Conservation (phyloP, 352 stramenopile species). For the Phytophthora pini region DNA sequence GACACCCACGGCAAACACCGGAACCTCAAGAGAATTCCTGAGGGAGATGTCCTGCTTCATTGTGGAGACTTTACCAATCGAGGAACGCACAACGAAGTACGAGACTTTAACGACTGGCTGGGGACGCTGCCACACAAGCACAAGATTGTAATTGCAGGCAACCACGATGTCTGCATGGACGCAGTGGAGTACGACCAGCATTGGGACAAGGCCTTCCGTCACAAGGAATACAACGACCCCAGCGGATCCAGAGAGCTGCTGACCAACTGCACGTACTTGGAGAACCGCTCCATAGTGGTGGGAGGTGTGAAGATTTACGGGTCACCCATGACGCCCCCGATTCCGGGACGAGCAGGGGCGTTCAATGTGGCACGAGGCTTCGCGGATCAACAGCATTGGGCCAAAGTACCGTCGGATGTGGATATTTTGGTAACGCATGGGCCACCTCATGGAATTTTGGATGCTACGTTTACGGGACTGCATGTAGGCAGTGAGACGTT, state of each 20-base stretch:
- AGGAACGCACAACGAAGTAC: constrained; percentile 72
- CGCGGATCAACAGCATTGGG: constrained; percentile 71
- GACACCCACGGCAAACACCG: constrained; percentile 83
- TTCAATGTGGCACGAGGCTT: constrained; percentile 78
- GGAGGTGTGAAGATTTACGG: constrained; percentile 80
- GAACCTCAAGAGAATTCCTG: constrained; percentile 58
- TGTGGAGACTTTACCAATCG: constrained; percentile 91
- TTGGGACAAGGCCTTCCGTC: constrained; percentile 67
- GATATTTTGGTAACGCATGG: constrained; percentile 92
- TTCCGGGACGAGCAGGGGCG: constrained; percentile 68
- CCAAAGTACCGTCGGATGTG: constrained; percentile 70
- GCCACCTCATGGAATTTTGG: constrained; percentile 86
- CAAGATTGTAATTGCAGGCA: constrained; percentile 85
- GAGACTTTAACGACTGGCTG: constrained; percentile 83
- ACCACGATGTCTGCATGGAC: constrained; percentile 86
- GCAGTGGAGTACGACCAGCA: constrained; percentile 66
- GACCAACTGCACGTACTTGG: constrained; percentile 78
- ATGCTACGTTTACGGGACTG: constrained; percentile 66
- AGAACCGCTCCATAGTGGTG: constrained; percentile 74
- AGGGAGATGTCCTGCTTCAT: constrained; percentile 89
- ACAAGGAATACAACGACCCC: constrained; percentile 74
- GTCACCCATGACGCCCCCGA: constrained; percentile 78
- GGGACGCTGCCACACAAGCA: constrained; percentile 70
- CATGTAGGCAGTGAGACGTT: constrained; percentile 86
- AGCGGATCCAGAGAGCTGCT: constrained; percentile 55